These are phyloP conservation scores for Capronia americana DNA, from an alignment of 2,329 filamentous ascomycete genomes.

Conservation along the genomic window DNA sequence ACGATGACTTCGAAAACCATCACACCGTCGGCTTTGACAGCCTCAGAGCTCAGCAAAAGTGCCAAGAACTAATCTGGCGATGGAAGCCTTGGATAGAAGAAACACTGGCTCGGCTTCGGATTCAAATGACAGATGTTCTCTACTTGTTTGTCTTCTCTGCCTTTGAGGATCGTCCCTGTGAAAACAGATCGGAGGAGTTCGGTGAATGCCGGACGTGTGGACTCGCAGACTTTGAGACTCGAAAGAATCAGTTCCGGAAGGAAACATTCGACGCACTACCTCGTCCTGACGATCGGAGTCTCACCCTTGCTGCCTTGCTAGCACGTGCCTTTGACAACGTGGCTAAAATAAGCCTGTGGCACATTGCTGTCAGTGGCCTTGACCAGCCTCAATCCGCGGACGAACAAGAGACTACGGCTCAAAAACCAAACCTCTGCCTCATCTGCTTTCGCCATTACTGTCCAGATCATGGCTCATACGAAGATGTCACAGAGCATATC, in stretches of 20 bases:
- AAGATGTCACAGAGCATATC: conserved; percentile 29
- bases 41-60: conserved; percentile 27
- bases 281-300: conserved; percentile 25
- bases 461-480: conserved; percentile 37
- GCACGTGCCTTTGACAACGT: conserved; percentile 33
- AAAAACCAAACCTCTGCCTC: conserved; percentile 29
- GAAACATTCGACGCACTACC: conserved; percentile 21
- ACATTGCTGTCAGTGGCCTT: conserved; percentile 31
- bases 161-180: conserved; percentile 15
- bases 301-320: conserved; percentile 27
- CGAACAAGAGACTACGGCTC: conserved; percentile 1
- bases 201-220: conserved; percentile 24
- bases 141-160: conserved; percentile 24
- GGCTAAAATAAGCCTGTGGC: conserved; percentile 36
- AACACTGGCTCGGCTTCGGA: conserved; percentile 18
- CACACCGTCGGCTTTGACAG: conserved; percentile 30
- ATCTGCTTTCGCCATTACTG: conserved; percentile 40
- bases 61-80: conserved; percentile 35
- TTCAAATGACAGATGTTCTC: conserved; percentile 24
- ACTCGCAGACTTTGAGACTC: conserved; percentile 23
- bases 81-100: conserved; percentile 32
- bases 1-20: conserved; percentile 29
- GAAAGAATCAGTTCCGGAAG: conserved; percentile 15
- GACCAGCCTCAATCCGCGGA: conserved; percentile 22
- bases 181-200: neutral